Base-by-base conservation (phyloP, 202 grass and related monocot genomes). In the Dendrocalamus latiflorus region DNA sequence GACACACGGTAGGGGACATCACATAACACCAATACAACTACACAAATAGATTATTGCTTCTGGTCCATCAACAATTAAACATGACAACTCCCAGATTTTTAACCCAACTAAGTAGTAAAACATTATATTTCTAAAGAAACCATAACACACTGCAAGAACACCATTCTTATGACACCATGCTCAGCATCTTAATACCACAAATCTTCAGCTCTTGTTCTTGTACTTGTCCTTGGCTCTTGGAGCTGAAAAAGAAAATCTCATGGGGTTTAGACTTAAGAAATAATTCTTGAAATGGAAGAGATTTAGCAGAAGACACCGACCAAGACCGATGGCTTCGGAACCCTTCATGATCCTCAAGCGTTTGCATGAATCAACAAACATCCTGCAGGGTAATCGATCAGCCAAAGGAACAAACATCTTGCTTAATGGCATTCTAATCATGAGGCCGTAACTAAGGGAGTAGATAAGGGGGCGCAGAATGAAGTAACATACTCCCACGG, bases 341-440 rank as follows among this genome's bases (percentile, higher is more conserved):
- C 91, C 86, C 90, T 90, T 97, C 94, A 97, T 97, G 91, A 97
- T 97, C 81, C 94, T 88, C 79, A 97, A 89, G 61, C 91, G 91
- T 54, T 91, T 97, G 91, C 94, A n/a, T n/a, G n/a, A n/a, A n/a
- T n/a, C n/a, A n/a, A n/a, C n/a, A n/a, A n/a, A n/a, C n/a, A n/a
- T n/a, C n/a, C n/a, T n/a, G n/a, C n/a, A n/a, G n/a, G n/a, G n/a
- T n/a, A n/a, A n/a, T n/a, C n/a, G n/a, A n/a, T n/a, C n/a, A n/a
- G n/a, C n/a, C n/a, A n/a, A n/a, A n/a, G n/a, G n/a, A n/a, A n/a
- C n/a, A n/a, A n/a, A n/a, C n/a, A n/a, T n/a, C n/a, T n/a, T n/a
- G n/a, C n/a, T n/a, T n/a, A n/a, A n/a, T n/a, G n/a, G n/a, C n/a
- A n/a, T n/a, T n/a, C n/a, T n/a, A n/a, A n/a, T n/a, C n/a, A n/a